Percentiles rank a stretch among this genome's conserved stretches.
phyloP scores from a whole-genome alignment of 805 yeast species.

The Clavispora vitiphila region DNA sequence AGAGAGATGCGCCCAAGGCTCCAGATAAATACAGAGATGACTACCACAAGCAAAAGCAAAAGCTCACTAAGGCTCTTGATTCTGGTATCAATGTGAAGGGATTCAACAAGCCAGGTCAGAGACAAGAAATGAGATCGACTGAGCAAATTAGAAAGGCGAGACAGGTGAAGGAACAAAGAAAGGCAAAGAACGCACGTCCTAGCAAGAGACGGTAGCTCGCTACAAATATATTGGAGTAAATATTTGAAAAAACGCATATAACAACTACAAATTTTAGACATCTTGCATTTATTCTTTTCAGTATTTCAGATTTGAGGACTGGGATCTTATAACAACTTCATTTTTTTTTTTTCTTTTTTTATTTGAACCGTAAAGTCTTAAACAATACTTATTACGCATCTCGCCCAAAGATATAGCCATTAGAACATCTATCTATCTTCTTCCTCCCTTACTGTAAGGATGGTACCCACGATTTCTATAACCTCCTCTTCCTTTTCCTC shows the following conservation, averaged over 20 bases:
- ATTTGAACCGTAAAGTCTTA: neutral
- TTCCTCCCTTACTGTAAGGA: slow-evolving; percentile 42
- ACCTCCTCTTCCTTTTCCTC: slow-evolving; percentile 25
- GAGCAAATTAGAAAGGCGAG: slow-evolving; percentile 80
- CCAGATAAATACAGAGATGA: slow-evolving; percentile 93
- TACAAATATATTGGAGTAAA: too few relatives aligned
- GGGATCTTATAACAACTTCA: neutral
- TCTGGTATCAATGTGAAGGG: slow-evolving; percentile 73
- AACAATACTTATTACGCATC: neutral
- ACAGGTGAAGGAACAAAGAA: slow-evolving; percentile 60
- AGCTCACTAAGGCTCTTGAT: slow-evolving; percentile 74
- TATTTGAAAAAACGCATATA: neutral
- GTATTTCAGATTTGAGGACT: neutral
- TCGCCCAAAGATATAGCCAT: neutral
- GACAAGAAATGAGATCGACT: slow-evolving; percentile 58
- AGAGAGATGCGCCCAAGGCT: slow-evolving; percentile 71
- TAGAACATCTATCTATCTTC: slow-evolving; percentile 13
- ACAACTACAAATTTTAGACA: neutral
- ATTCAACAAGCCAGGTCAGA: slow-evolving; percentile 41
- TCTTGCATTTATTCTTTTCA: neutral
- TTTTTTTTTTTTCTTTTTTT: neutral
- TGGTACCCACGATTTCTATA: slow-evolving; percentile 28
- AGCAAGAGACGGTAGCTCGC: slow-evolving; percentile 19
- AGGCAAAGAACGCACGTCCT: slow-evolving; percentile 85
- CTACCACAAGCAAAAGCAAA: slow-evolving; percentile 73